phyloP scores from a whole-genome alignment of 192 early-diverging fungal genomes.

The Piromyces finnis region DNA sequence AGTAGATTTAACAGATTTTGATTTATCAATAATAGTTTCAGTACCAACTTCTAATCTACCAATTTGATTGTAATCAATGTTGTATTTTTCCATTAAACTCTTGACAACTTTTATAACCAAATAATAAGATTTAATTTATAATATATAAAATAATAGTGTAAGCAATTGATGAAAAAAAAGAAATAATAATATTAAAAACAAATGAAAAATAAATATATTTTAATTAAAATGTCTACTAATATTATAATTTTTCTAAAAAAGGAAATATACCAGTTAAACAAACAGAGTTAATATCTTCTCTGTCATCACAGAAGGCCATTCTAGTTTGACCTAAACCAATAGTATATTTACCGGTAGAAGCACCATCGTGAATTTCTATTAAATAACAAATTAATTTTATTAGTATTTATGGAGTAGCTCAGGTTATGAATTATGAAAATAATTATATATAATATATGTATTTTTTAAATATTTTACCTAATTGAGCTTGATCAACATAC shows the following conservation, averaged over 20 bases:
- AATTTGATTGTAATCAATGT: slow-evolving; percentile 64
- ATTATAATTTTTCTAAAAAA: too few species aligned
- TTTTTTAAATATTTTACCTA: too few species aligned
- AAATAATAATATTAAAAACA: too few species aligned
- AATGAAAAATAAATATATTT: too few species aligned
- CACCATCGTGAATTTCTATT: slow-evolving; percentile 76
- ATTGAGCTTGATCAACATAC: slow-evolving; percentile 38
- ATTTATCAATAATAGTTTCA: slow-evolving; percentile 98
- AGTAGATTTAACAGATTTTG: slow-evolving; percentile 90
- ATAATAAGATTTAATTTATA: too few species aligned
- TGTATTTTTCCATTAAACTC: slow-evolving; percentile 84
- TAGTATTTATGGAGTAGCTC: too few species aligned
- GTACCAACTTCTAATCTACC: slow-evolving; percentile 95
- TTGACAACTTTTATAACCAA: slow-evolving; percentile 54
- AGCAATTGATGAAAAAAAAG: too few species aligned
- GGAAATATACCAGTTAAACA: slow-evolving; percentile 51
- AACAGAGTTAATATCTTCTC: slow-evolving; percentile 86
- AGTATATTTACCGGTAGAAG: slow-evolving; percentile 91
- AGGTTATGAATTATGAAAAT: too few species aligned
- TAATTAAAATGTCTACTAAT: too few species aligned
- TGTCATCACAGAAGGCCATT: slow-evolving; percentile 91
- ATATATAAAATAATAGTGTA: too few species aligned
- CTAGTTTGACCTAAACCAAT: slow-evolving; percentile 89
- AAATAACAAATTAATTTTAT: too few species aligned
- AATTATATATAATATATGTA: too few species aligned